These are phyloP conservation scores for Fusarium vanettenii DNA, from an alignment of 2,329 filamentous ascomycete species.

Conservation along the genomic window DNA sequence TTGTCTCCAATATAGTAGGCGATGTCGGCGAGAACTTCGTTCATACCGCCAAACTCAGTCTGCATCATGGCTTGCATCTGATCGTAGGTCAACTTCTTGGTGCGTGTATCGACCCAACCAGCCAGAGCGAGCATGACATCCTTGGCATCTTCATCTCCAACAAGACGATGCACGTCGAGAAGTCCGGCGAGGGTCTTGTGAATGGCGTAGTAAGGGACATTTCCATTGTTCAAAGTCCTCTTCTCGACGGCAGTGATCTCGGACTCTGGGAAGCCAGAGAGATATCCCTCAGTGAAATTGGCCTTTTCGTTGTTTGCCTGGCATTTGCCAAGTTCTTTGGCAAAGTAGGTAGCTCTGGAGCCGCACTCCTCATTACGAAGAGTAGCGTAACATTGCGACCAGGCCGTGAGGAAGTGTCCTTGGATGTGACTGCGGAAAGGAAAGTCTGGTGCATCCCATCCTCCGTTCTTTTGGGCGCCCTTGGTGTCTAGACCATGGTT, in stretches of 20 bases:
- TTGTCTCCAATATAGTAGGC: slow-evolving; percentile 59
- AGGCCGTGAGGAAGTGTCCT: slow-evolving; percentile 63
- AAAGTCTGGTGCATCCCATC: slow-evolving; percentile 66
- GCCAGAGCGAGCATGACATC: slow-evolving; percentile 58
- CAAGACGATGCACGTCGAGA: slow-evolving; percentile 60
- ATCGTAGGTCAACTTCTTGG: slow-evolving; percentile 52
- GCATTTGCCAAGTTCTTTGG: slow-evolving; percentile 60
- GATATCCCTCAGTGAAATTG: slow-evolving; percentile 58
- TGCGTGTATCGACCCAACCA: slow-evolving; percentile 61
- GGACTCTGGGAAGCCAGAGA: slow-evolving; percentile 64
- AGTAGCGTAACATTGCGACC: slow-evolving; percentile 60
- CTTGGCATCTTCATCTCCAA: slow-evolving; percentile 56
- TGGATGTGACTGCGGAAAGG: slow-evolving; percentile 64
- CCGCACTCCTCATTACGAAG: slow-evolving; percentile 56
- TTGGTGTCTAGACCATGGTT: slow-evolving; percentile 49
- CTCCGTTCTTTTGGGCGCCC: slow-evolving; percentile 58
- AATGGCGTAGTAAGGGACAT: slow-evolving; percentile 66
- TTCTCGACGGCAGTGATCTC: slow-evolving; percentile 59
- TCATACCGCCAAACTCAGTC: slow-evolving; percentile 66
- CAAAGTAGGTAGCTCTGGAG: slow-evolving; percentile 58
- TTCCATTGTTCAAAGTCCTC: slow-evolving; percentile 58
- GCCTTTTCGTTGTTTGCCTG: slow-evolving; percentile 61
- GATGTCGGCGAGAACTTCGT: slow-evolving; percentile 61
- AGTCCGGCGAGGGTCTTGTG: slow-evolving; percentile 65
- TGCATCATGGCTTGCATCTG: slow-evolving; percentile 61